Base-by-base conservation (phyloP, 441 rosid species). In the Erodium texanum region DNA sequence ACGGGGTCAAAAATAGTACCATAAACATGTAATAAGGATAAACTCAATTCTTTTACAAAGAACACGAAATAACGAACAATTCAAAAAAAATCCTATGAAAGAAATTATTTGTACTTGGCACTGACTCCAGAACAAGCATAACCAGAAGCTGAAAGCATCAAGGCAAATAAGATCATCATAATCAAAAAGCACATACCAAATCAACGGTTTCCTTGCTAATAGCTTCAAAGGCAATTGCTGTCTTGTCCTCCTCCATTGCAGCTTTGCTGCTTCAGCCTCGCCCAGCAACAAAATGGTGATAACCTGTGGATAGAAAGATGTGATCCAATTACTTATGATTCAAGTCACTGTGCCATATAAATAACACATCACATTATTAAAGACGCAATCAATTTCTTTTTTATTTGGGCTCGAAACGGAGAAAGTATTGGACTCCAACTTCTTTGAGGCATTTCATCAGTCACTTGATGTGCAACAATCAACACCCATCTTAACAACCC, bases 191-290 rank as follows among this genome's bases (percentile, higher is more conserved):
- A 50, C n/a, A 15, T 74, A 79, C 83, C 77, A 82, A 73, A 67
- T 82, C 83, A 68, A 82, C 59, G 7, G 70, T 75, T 73, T 82
- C 85, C 62, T 79, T 74, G 77, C 43, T 77, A 66, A 82, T 71
- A 36, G 83, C 85, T 68, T 82, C 77, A 18, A 82, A 76, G 45
- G 85, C 76, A 5, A 45, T 32, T 5, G 70, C 69, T 56, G 80
- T 79, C 71, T 82, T 82, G 63, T 83, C 86, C 74, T 54, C 62
- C 11, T 54, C 62, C 62, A 78, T 81, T 62, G 73, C 52, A 18
- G 59, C 32, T 32, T 12, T 58, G 64, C 66, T 66, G 59, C 66
- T 67, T 66, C 78, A 41, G 63, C 70, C 71, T 1, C 65, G 34
- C 62, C 74, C 62, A 20, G 29, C 70, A 70, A 66, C 15, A 0